phyloP scores from a whole-genome alignment of 1,139 yeast genomes.

The Pichia sp. region DNA sequence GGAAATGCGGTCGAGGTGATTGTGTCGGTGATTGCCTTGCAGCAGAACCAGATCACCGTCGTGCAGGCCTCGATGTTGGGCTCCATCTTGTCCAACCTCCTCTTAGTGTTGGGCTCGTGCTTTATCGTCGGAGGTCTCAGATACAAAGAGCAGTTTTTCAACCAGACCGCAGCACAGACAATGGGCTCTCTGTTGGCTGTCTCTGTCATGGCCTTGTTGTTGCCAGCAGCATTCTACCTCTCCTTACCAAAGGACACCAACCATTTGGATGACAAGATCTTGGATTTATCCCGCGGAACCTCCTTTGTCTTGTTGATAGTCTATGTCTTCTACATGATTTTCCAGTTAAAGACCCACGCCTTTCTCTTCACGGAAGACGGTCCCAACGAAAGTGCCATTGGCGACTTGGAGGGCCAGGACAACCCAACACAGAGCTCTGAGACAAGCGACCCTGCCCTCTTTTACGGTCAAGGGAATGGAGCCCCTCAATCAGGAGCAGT shows the following conservation, averaged over 20 bases:
- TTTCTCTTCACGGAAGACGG: conserved; percentile 46
- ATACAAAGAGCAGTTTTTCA: conserved; percentile 80
- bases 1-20: conserved; percentile 94
- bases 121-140: conserved; percentile 90
- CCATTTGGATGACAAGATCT: conserved; percentile 47
- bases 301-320: conserved; percentile 73
- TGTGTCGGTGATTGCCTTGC: conserved; percentile 85
- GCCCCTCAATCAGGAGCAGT: background rate
- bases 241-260: conserved; percentile 53
- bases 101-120: conserved; percentile 92
- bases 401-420: conserved; percentile 32
- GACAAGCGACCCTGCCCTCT: background rate
- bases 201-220: conserved; percentile 79
- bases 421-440: conserved; percentile 23
- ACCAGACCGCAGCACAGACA: conserved; percentile 95
- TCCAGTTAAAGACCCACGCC: conserved; percentile 87
- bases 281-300: conserved; percentile 82
- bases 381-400: conserved; percentile 12
- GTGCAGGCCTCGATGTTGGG: conserved; percentile 98
- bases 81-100: conserved; percentile 78
- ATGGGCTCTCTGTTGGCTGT: conserved; percentile 92
- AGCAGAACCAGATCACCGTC: conserved; percentile 80
- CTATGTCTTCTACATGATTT: conserved; percentile 72
- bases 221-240: conserved; percentile 96
- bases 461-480: conserved; percentile 4